phyloP scores from a whole-genome alignment of 129 eudicot species.

The Erigeron canadensis region DNA sequence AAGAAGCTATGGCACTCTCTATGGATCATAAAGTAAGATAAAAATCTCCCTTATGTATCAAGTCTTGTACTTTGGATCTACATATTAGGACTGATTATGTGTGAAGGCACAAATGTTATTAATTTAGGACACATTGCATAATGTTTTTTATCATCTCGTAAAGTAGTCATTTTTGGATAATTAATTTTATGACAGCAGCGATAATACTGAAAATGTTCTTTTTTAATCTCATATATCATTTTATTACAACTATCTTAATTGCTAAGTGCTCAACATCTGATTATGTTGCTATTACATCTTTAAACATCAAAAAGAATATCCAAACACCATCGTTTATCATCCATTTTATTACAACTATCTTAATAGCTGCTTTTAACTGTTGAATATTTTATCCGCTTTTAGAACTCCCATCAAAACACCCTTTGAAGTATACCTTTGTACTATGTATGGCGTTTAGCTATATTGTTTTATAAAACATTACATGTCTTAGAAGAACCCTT shows the following conservation, averaged over 20 bases:
- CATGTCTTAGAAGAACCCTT: not conserved
- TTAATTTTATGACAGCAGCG: too few relatives aligned
- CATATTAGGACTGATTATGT: not conserved
- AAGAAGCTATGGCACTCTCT: constrained; percentile 61
- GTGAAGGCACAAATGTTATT: too few relatives aligned
- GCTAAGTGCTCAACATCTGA: not conserved
- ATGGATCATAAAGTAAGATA: constrained; percentile 61
- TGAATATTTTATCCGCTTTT: not conserved
- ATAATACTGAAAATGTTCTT: too few relatives aligned
- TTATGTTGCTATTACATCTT: not conserved
- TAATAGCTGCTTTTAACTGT: not conserved
- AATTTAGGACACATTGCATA: not conserved
- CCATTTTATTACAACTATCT: not conserved
- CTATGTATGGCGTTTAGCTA: not conserved
- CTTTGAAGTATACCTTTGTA: not conserved
- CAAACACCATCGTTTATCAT: not conserved
- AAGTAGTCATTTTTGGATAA: not conserved
- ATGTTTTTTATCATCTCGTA: too few relatives aligned
- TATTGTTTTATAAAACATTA: not conserved
- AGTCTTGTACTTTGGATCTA: not conserved
- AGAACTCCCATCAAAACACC: not conserved
- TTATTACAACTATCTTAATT: too few relatives aligned
- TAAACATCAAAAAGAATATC: not conserved
- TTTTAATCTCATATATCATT: too few relatives aligned
- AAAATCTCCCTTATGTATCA: not conserved